Evolutionary conservation across 2,329 filamentous ascomycete species (phyloP).

Genomic region (Fusarium phyllophilum): DNA sequence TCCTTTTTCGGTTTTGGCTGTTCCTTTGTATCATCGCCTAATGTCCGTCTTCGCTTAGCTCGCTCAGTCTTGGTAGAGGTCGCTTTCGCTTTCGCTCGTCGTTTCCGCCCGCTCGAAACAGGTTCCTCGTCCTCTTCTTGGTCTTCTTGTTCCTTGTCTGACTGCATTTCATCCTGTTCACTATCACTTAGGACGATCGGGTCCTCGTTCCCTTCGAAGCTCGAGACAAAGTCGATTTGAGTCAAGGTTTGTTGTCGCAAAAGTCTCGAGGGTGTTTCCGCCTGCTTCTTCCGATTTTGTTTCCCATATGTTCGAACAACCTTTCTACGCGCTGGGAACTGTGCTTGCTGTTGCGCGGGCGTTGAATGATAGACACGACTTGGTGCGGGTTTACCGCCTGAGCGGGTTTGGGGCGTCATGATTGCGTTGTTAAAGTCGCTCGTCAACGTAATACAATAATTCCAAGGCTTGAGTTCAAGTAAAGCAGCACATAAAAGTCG

Average conservation of each 20-base stretch:
- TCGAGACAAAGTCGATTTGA: slow-evolving; percentile 54
- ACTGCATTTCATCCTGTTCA: slow-evolving; percentile 39
- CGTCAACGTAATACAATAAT: not conserved
- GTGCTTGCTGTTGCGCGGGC: slow-evolving; percentile 51
- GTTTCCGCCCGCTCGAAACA: slow-evolving; percentile 41
- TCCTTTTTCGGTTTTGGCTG: slow-evolving; percentile 32
- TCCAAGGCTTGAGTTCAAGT: not conserved
- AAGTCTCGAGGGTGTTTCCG: slow-evolving; percentile 24
- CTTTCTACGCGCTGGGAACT: slow-evolving; percentile 51
- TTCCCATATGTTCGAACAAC: slow-evolving; percentile 51
- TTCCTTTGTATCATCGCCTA: slow-evolving; percentile 39
- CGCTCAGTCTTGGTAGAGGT: slow-evolving; percentile 17
- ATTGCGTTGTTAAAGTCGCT: not conserved
- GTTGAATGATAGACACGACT: slow-evolving; percentile 53
- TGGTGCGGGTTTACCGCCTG: slow-evolving; percentile 50
- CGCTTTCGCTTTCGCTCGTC: slow-evolving; percentile 25
- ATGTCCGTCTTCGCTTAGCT: slow-evolving; percentile 44
- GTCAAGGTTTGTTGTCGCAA: slow-evolving; percentile 56
- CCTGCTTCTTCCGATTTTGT: slow-evolving; percentile 36
- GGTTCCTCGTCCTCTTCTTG: slow-evolving; percentile 30
- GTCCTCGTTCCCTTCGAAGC: slow-evolving; percentile 47
- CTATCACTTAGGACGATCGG: slow-evolving; percentile 44
- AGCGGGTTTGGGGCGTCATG: slow-evolving; percentile 53
- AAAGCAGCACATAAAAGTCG: not conserved
- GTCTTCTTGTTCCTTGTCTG: slow-evolving; percentile 34